Percentiles rank a stretch among this genome's conserved stretches.
Evolutionary conservation across 805 yeast genomes (phyloP).

Genomic region (Metschnikowia bowlesiae): DNA sequence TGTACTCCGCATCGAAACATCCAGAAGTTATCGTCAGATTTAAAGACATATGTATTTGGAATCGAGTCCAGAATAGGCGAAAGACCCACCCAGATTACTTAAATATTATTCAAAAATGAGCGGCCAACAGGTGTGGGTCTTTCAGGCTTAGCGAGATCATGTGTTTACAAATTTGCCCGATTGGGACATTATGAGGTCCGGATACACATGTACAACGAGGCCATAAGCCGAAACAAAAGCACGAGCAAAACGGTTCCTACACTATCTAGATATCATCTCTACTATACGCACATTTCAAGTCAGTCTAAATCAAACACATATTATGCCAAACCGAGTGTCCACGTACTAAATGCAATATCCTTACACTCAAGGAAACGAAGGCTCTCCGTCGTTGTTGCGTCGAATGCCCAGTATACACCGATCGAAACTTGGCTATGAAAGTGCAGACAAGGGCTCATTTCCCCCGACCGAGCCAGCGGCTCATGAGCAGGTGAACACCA

Average conservation of each 20-base stretch:
- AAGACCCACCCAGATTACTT: no score
- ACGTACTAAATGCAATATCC: neutral
- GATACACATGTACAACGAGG: neutral
- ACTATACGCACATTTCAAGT: neutral
- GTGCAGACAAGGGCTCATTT: neutral
- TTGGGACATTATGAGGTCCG: slow-evolving; percentile 1
- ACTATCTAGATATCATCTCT: neutral
- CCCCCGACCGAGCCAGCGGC: neutral
- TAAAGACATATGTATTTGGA: no score
- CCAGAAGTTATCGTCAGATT: neutral
- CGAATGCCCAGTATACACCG: slow-evolving; percentile 1
- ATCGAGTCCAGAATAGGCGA: no score
- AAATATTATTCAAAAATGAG: no score
- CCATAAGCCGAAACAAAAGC: slow-evolving; percentile 1
- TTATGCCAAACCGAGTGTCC: neutral
- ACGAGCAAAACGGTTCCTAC: neutral
- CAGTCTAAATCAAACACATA: neutral
- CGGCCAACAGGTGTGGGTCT: no score
- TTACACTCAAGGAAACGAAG: neutral
- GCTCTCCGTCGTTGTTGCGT: slow-evolving; percentile 1
- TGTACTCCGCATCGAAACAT: neutral
- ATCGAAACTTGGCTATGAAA: neutral
- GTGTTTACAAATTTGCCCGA: slow-evolving; percentile 2
- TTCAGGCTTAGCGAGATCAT: neutral
- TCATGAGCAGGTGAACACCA: neutral